Evolutionary conservation across 2,329 filamentous ascomycete genomes (phyloP).

Genomic region (Fusarium aywerte): DNA sequence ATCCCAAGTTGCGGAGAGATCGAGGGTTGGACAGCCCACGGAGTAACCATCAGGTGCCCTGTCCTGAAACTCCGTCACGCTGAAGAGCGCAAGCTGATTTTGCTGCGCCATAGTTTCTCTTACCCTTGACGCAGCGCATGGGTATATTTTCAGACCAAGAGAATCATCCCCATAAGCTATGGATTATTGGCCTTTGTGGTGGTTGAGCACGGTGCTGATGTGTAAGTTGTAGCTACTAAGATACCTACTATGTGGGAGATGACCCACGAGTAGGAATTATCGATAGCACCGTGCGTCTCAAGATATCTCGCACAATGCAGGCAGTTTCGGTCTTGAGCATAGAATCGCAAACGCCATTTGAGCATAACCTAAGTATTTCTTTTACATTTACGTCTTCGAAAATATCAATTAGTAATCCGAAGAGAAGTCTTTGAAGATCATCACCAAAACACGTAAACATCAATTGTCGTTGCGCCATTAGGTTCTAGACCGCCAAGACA

Average conservation of each 20-base stretch:
- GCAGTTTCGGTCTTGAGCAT: background rate
- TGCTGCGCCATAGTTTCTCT: conserved; percentile 43
- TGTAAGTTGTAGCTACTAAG: conserved; percentile 21
- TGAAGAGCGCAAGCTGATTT: conserved; percentile 59
- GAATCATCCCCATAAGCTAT: conserved; percentile 4
- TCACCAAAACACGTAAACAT: conserved; percentile 34
- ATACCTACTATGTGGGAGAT: background rate
- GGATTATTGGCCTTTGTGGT: background rate
- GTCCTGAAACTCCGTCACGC: conserved; percentile 67
- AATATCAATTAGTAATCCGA: background rate
- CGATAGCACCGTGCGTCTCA: conserved; percentile 2
- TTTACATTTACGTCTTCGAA: too few relatives aligned
- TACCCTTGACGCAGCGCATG: conserved; percentile 4
- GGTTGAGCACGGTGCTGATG: conserved; percentile 2
- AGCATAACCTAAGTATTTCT: background rate
- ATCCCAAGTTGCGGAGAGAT: conserved; percentile 78
- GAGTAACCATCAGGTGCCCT: conserved; percentile 68
- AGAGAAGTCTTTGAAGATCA: background rate
- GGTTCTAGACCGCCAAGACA: conserved; percentile 45
- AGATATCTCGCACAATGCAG: conserved; percentile 1
- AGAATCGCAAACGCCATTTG: background rate
- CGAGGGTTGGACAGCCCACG: conserved; percentile 84
- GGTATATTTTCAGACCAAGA: background rate
- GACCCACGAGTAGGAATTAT: background rate
- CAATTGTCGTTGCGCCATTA: conserved; percentile 48